phyloP scores from a whole-genome alignment of 2,329 filamentous ascomycete species.

The Phialocephala subalpina region DNA sequence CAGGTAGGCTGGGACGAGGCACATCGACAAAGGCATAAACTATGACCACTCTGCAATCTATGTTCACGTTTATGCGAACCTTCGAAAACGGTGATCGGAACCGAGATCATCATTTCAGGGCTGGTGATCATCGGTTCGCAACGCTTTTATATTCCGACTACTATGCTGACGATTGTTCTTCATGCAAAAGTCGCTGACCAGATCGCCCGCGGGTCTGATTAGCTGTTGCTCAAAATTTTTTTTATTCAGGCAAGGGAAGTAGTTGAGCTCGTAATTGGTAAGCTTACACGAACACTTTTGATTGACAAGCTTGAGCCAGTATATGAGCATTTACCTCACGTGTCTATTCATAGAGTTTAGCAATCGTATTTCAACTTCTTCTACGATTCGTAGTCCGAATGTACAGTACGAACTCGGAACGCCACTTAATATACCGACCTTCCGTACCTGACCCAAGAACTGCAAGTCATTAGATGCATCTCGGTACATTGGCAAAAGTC shows the following conservation, averaged over 20 bases:
- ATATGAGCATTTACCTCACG: not conserved
- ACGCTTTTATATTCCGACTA: not conserved
- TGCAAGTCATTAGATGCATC: not conserved
- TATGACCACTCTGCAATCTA: conserved; percentile 3
- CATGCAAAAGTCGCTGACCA: not conserved
- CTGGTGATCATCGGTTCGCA: not conserved
- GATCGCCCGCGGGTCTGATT: not conserved
- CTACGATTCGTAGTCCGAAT: too few species aligned
- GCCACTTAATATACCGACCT: not conserved
- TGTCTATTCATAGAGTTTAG: not conserved
- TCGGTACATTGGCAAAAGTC: not conserved
- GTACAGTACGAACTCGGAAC: not conserved
- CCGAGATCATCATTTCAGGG: conserved; percentile 5
- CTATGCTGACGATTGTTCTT: not conserved
- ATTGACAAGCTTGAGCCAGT: not conserved
- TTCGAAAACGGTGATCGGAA: conserved; percentile 3
- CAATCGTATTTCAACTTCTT: too few species aligned
- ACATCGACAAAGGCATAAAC: not conserved
- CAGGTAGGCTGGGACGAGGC: conserved; percentile 3
- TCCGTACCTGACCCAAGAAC: conserved; percentile 6
- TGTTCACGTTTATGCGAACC: not conserved
- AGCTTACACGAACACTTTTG: not conserved
- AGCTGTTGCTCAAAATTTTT: not conserved
- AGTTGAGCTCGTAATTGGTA: not conserved
- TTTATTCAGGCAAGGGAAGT: not conserved